These are phyloP conservation scores for Acacia confusa DNA, from an alignment of 306 rosid genomes.

Conservation along the genomic window DNA sequence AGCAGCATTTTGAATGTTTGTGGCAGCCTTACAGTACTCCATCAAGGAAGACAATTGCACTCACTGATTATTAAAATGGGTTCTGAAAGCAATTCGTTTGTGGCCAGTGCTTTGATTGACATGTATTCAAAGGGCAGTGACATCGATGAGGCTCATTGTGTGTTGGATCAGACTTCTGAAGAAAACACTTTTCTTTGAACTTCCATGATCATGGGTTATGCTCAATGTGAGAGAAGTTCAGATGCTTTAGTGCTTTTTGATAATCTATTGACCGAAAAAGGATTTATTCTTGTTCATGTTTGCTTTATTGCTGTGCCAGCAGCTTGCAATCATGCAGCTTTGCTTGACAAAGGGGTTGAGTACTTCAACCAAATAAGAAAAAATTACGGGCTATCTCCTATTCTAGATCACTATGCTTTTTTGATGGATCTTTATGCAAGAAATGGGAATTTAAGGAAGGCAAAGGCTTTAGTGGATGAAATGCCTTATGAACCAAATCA, in stretches of 20 bases:
- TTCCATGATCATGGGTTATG: slow-evolving; percentile 66
- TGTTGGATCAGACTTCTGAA: slow-evolving; percentile 47
- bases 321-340: slow-evolving; percentile 67
- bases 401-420: slow-evolving; percentile 66
- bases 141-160: slow-evolving; percentile 44
- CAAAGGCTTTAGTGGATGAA: slow-evolving; percentile 52
- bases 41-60: slow-evolving; percentile 59
- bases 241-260: slow-evolving; percentile 68
- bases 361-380: slow-evolving; percentile 57
- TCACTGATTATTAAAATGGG: slow-evolving; percentile 60
- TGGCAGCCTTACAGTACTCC: slow-evolving; percentile 53
- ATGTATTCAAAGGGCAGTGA: slow-evolving; percentile 74
- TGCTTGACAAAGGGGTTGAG: slow-evolving; percentile 52
- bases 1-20: slow-evolving; percentile 58
- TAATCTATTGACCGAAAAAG: slow-evolving; percentile 35
- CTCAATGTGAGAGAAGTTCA: slow-evolving; percentile 58
- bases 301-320: slow-evolving; percentile 62
- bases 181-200: slow-evolving; percentile 58
- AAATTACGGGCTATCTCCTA: slow-evolving; percentile 42
- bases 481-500: slow-evolving; percentile 63
- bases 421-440: slow-evolving; percentile 68
- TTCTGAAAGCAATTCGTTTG: slow-evolving; percentile 55
- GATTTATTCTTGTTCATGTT: slow-evolving; percentile 52
- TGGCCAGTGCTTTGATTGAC: slow-evolving; percentile 62
- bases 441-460: slow-evolving; percentile 57